These are phyloP conservation scores for Porphyrellus cyaneotinctus DNA, from an alignment of 768 basidiomycete genomes.

Conservation along the genomic window DNA sequence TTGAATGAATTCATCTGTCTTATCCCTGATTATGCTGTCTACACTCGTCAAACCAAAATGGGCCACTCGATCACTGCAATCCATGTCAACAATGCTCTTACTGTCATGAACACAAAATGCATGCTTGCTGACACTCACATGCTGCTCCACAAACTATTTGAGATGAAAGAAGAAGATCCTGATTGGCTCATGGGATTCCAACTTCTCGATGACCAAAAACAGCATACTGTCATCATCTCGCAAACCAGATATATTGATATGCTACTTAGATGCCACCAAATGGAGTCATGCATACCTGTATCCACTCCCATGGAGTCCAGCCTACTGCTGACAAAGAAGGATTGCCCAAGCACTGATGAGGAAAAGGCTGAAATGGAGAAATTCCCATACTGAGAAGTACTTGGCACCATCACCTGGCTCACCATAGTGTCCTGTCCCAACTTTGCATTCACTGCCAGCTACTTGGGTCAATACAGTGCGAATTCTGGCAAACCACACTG, in stretches of 20 bases:
- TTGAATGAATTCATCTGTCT: constrained; percentile 24
- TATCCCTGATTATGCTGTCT: background rate
- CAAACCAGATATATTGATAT: background rate
- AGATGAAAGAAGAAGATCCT: too few relatives aligned
- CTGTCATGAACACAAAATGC: too few relatives aligned
- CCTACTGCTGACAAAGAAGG: background rate
- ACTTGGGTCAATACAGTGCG: too few relatives aligned
- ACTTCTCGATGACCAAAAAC: background rate
- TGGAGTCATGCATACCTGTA: too few relatives aligned
- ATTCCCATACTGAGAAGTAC: background rate
- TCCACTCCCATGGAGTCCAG: too few relatives aligned
- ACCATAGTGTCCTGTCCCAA: background rate
- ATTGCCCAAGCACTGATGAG: background rate
- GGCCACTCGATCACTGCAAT: background rate
- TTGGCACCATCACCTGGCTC: background rate
- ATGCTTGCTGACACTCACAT: too few relatives aligned
- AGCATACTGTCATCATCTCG: background rate
- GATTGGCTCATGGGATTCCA: too few relatives aligned
- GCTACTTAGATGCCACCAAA: background rate
- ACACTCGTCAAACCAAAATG: too few relatives aligned
- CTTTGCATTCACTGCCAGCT: too few relatives aligned
- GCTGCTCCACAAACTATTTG: too few relatives aligned
- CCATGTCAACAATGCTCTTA: too few relatives aligned
- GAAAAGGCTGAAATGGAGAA: background rate
- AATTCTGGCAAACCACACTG: background rate